A percentile compares a stretch with the other conserved stretches of the same genome.
phyloP scores from a whole-genome alignment of 192 early-diverging fungal genomes.

The Irineochytrium annulatum region DNA sequence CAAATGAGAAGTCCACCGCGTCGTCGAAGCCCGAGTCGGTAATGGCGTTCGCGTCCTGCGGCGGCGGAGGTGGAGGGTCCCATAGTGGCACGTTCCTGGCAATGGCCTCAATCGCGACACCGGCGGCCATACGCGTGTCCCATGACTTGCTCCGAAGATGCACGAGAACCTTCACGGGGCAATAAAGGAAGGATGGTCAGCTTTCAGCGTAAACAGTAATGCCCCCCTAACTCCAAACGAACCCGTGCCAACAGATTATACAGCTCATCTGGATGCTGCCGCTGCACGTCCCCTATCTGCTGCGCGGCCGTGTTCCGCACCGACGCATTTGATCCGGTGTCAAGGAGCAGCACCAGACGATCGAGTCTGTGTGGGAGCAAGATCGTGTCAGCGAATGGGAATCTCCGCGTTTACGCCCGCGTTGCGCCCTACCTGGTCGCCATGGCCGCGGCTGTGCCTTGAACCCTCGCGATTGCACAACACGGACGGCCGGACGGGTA shows the following conservation, averaged over 20 bases:
- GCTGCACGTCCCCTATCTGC: slow-evolving; percentile 93
- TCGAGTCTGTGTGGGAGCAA: slow-evolving; percentile 73
- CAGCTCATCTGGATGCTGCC: slow-evolving; percentile 88
- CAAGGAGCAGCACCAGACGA: slow-evolving; percentile 85
- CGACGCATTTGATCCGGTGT: slow-evolving; percentile 85
- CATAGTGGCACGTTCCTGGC: slow-evolving; percentile 84
- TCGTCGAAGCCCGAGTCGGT: neutral
- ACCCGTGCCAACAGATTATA: slow-evolving; percentile 77
- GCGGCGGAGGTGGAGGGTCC: slow-evolving; percentile 34
- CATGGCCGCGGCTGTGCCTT: neutral
- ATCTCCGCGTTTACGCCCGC: neutral
- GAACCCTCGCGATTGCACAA: too few relatives aligned
- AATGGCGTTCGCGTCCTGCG: neutral
- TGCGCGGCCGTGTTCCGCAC: slow-evolving; percentile 88
- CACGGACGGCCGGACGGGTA: too few relatives aligned
- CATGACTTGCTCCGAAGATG: slow-evolving; percentile 85
- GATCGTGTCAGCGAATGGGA: too few relatives aligned
- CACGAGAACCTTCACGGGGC: slow-evolving; percentile 63
- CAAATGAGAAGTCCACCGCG: slow-evolving; percentile 57
- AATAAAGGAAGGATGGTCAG: slow-evolving; percentile 6
- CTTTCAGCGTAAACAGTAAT: slow-evolving; percentile 3
- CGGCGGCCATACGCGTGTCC: slow-evolving; percentile 95
- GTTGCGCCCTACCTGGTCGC: neutral
- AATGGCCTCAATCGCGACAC: slow-evolving; percentile 86
- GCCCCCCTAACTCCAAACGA: slow-evolving; percentile 32